phyloP scores from a whole-genome alignment of 768 basidiomycete genomes.

The Amanita pseudoporphyria region DNA sequence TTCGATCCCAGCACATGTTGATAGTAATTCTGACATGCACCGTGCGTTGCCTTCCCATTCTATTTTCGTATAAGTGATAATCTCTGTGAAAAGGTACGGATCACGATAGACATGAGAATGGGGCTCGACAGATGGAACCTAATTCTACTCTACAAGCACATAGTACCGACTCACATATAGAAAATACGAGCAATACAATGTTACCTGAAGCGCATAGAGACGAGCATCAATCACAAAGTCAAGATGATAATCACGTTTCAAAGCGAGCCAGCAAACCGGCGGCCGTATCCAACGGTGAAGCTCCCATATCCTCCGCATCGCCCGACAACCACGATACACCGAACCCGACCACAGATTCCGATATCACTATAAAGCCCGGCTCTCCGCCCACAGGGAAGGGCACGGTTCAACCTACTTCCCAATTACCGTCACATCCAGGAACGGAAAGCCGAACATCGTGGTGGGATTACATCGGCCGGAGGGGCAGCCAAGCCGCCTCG shows the following conservation, averaged over 20 bases:
- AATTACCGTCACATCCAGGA: neutral
- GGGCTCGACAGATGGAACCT: neutral
- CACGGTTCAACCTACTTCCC: neutral
- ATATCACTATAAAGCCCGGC: neutral
- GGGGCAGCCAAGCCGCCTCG: neutral
- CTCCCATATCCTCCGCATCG: neutral
- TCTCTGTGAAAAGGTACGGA: neutral
- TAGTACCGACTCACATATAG: neutral
- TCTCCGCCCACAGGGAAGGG: neutral
- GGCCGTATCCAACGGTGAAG: neutral
- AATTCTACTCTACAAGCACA: neutral
- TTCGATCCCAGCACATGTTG: neutral
- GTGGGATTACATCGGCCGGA: conserved; percentile 8
- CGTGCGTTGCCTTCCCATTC: neutral
- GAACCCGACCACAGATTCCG: neutral
- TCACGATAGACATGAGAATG: neutral
- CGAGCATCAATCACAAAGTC: neutral
- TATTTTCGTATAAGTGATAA: neutral
- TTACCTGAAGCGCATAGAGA: neutral
- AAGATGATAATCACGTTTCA: neutral
- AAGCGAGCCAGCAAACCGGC: neutral
- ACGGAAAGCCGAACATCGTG: neutral
- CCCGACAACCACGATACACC: neutral
- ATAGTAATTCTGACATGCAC: neutral
- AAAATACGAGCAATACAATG: no score